phyloP scores from a whole-genome alignment of 1,139 yeast genomes.

The Candida sp. region DNA sequence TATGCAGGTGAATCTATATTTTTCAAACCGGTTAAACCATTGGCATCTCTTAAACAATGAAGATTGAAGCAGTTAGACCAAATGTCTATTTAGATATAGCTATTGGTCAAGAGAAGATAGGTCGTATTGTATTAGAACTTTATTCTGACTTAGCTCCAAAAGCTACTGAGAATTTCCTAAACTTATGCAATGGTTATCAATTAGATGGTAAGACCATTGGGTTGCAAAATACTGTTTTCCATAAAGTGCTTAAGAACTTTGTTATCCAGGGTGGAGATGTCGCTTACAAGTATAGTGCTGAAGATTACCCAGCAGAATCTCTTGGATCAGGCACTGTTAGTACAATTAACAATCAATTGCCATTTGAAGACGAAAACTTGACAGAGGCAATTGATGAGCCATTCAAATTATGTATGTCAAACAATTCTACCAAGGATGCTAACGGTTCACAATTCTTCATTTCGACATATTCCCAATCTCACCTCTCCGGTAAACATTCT shows the following conservation, averaged over 20 bases:
- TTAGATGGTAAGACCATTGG: conserved; percentile 18
- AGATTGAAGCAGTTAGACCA: conserved; percentile 27
- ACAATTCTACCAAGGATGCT: conserved; percentile 51
- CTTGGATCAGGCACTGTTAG: conserved; percentile 57
- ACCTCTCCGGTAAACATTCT: conserved; percentile 71
- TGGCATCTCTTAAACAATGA: conserved; percentile 17
- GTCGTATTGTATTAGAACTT: conserved; percentile 67
- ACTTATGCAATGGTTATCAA: conserved; percentile 35
- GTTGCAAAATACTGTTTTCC: conserved; percentile 51
- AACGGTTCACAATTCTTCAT: conserved; percentile 81
- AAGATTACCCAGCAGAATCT: conserved; percentile 24
- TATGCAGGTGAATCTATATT: background rate
- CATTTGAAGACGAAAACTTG: conserved; percentile 46
- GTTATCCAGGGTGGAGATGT: conserved; percentile 78
- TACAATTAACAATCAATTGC: conserved; percentile 16
- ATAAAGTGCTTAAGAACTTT: conserved; percentile 72
- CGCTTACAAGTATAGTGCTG: conserved; percentile 23
- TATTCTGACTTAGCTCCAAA: conserved; percentile 54
- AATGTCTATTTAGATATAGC: conserved; percentile 57
- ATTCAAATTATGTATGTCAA: conserved; percentile 70
- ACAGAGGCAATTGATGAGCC: conserved; percentile 42
- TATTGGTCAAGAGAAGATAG: conserved; percentile 45
- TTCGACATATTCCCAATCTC: conserved; percentile 68
- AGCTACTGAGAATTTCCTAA: conserved; percentile 51
- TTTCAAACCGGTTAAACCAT: background rate